Percentiles rank a stretch among this genome's conserved stretches.
phyloP scores from a whole-genome alignment of 768 basidiomycete species.

The Tulasnella calospora region DNA sequence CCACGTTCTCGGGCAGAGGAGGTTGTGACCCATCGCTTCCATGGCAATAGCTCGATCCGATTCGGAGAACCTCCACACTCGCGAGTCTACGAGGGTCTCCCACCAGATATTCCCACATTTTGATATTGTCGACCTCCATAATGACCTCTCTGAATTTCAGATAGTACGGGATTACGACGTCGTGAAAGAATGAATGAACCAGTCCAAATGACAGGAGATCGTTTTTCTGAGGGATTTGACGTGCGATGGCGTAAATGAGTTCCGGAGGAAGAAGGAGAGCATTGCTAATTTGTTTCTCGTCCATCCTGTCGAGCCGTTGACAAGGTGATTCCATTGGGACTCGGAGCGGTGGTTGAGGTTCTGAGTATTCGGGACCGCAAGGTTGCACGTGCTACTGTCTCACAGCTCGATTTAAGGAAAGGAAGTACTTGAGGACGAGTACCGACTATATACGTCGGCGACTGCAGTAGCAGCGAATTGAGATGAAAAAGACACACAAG shows the following conservation, averaged over 20 bases:
- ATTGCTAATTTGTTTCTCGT: background rate
- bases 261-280: background rate
- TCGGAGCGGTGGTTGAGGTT: background rate
- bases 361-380: background rate
- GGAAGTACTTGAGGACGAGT: too few relatives aligned
- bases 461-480: too few relatives aligned
- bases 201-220: background rate
- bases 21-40: background rate
- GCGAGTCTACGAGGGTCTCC: background rate
- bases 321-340: background rate
- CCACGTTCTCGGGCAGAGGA: background rate
- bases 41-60: background rate
- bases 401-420: too few relatives aligned
- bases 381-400: too few relatives aligned
- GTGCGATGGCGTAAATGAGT: background rate
- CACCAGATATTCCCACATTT: background rate
- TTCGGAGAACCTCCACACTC: background rate
- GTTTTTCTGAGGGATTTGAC: background rate
- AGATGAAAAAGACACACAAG: too few relatives aligned
- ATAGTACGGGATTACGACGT: background rate
- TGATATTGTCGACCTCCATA: background rate
- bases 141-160: background rate
- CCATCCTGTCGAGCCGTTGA: background rate
- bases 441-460: too few relatives aligned
- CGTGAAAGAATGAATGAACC: background rate